Conservation (phyloP, 805 yeast genomes). For the Cyberlindnera mycetangii region DNA sequence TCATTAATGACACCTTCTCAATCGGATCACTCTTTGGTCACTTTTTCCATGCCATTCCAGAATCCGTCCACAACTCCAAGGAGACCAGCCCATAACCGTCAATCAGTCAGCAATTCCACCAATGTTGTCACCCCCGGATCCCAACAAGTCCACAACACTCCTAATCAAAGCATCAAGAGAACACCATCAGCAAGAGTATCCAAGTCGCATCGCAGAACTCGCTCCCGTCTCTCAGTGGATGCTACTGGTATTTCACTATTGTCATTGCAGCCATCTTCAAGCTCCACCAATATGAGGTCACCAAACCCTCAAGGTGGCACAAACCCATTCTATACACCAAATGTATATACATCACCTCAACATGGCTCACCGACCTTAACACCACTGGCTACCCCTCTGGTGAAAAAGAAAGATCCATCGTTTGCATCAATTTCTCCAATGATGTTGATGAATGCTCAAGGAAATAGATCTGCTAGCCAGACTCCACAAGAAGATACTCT, state of each 20-base stretch:
- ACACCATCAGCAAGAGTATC: constrained; percentile 13
- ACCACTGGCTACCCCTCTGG: constrained; percentile 11
- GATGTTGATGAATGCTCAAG: constrained; percentile 11
- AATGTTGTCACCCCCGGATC: constrained; percentile 2
- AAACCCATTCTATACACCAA: constrained; percentile 14
- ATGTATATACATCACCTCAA: constrained; percentile 4
- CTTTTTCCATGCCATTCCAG: background rate
- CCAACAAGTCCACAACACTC: constrained; percentile 1
- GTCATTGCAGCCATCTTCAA: constrained; percentile 5
- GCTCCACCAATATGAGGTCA: constrained; percentile 1
- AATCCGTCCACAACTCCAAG: constrained; percentile 8
- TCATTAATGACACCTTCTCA: constrained; percentile 5
- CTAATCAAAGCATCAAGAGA: constrained; percentile 7
- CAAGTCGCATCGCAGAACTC: constrained; percentile 14
- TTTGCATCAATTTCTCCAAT: constrained; percentile 12
- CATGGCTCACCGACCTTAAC: constrained; percentile 10
- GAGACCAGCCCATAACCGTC: constrained; percentile 8
- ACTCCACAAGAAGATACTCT: constrained; percentile 5
- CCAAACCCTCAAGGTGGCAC: constrained; percentile 3
- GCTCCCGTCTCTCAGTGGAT: constrained; percentile 13
- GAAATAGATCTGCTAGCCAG: background rate
- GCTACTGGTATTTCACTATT: constrained; percentile 10
- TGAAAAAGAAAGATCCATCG: background rate
- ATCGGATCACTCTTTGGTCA: constrained; percentile 6
- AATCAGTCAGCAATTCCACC: background rate